Evolutionary conservation across 2,329 filamentous ascomycete species (phyloP), one percentile per base, ranked within the genome.

Genomic region (Pochonia chlamydosporia): DNA sequence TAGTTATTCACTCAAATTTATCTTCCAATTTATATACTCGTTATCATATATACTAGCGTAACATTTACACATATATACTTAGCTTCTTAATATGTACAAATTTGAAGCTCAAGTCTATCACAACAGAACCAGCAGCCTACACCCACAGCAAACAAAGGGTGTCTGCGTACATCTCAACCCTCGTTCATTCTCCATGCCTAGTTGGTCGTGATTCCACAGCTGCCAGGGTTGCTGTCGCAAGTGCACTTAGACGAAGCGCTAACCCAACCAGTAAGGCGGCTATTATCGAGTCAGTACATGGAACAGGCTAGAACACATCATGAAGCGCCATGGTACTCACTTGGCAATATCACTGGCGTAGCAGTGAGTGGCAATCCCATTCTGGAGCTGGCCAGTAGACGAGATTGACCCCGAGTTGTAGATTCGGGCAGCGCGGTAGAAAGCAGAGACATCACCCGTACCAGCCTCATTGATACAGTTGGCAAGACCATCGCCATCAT

Each of bases 261-360:
- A 5, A 58, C 51, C 56, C 54, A 55, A 43, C 48, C 50, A 10
- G 43, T 55, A n/a, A 54, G 49, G 39, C 53, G 51, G 44, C 54
- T 56, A n/a, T 14, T 5, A 31, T 4, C 4, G n/a, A 36, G 33
- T 20, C 33, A 33, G 30, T 33, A 33, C n/a, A 13, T 33, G 14
- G 14, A 33, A 14, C 8, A n/a, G 9, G 30, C 13, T 14, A 33
- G 13, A 11, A 6, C 30, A 33, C 10, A 10, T 6, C 2, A 33
- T 5, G 30, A 13, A n/a, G 30, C 10, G 16, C 6, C 30, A 33
- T 14, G 30, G 7, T 28, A 28, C 24, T 26, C 24, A 42, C 40
- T 49, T 46, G 23, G 75, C 74, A 50, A 78, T 63, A 52, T 79
- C 75, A 16, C 63, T 67, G 10, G 69, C 63, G 56, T 79, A 79